A percentile compares a stretch with the other conserved stretches of the same genome.
phyloP scores from a whole-genome alignment of 2,329 filamentous ascomycete genomes.

The Cladorrhinum sp. region DNA sequence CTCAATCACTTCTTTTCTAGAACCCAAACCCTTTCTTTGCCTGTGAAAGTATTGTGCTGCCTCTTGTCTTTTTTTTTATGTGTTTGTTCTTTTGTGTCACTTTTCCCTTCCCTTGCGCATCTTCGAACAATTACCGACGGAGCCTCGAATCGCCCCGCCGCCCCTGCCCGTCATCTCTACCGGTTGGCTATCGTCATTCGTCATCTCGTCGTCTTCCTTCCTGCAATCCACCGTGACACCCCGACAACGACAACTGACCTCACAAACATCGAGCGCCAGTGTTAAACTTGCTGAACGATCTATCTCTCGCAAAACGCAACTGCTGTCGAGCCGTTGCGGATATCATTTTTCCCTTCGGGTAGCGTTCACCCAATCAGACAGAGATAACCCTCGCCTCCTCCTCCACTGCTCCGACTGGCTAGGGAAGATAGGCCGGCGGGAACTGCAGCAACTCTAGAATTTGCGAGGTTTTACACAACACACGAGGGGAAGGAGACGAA shows the following conservation, averaged over 20 bases:
- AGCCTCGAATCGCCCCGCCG: slow-evolving; percentile 8
- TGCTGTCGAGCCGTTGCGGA: not conserved
- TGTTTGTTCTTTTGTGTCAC: not conserved
- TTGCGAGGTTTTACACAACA: not conserved
- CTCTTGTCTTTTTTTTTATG: not conserved
- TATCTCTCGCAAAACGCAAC: not conserved
- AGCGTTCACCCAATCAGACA: not conserved
- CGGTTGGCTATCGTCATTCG: slow-evolving; percentile 14
- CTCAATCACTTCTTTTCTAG: not conserved
- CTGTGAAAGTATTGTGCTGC: not conserved
- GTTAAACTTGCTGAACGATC: no score
- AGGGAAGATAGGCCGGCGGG: not conserved
- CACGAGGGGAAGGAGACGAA: not conserved
- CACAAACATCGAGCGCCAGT: no score
- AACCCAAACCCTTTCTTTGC: not conserved
- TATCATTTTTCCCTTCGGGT: not conserved
- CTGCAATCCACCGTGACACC: slow-evolving; percentile 17
- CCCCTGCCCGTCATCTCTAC: slow-evolving; percentile 1
- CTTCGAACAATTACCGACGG: slow-evolving; percentile 11
- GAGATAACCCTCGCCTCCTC: not conserved
- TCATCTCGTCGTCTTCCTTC: slow-evolving; percentile 11
- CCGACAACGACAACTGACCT: not conserved
- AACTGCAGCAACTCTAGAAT: not conserved
- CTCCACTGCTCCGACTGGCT: not conserved
- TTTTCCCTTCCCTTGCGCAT: slow-evolving; percentile 7